These are phyloP conservation scores for Nakaseomyces glabratus DNA, from an alignment of 1,139 yeast genomes.

Conservation along the genomic window DNA sequence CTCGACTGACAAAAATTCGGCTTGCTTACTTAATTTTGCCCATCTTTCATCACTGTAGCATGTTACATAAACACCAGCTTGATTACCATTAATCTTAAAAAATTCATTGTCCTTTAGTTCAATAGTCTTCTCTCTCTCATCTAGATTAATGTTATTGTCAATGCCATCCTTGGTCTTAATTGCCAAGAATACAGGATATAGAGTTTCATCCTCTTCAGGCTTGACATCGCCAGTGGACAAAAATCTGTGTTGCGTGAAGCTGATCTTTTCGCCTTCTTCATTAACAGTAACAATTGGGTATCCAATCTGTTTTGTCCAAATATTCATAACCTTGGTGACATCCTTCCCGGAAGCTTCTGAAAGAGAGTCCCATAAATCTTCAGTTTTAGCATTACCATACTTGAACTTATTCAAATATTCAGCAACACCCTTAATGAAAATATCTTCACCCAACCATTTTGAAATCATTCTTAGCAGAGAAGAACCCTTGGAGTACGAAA, in stretches of 20 bases:
- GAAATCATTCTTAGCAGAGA: conserved; percentile 64
- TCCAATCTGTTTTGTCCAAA: conserved; percentile 74
- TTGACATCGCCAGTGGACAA: conserved; percentile 67
- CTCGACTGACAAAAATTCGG: conserved; percentile 65
- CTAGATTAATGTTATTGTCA: conserved; percentile 52
- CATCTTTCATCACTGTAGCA: conserved; percentile 69
- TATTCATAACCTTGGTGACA: conserved; percentile 57
- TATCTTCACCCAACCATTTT: conserved; percentile 56
- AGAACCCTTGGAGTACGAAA: conserved; percentile 72
- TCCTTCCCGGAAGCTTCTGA: conserved; percentile 64
- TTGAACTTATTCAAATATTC: conserved; percentile 56
- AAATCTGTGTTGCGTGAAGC: conserved; percentile 60
- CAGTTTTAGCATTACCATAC: conserved; percentile 64
- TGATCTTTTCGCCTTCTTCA: conserved; percentile 38
- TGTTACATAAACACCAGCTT: conserved; percentile 76
- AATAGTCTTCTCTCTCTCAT: conserved; percentile 43
- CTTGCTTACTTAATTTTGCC: conserved; percentile 64
- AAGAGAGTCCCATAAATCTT: conserved; percentile 72
- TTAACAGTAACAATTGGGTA: conserved; percentile 61
- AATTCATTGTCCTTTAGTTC: conserved; percentile 38
- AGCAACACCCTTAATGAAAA: conserved; percentile 63
- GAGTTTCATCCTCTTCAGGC: conserved; percentile 54
- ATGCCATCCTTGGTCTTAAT: conserved; percentile 57
- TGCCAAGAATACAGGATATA: conserved; percentile 76
- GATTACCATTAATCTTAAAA: conserved; percentile 74